Evolutionary conservation across 768 basidiomycete species (phyloP).

Genomic region (Auricularia heimuer): DNA sequence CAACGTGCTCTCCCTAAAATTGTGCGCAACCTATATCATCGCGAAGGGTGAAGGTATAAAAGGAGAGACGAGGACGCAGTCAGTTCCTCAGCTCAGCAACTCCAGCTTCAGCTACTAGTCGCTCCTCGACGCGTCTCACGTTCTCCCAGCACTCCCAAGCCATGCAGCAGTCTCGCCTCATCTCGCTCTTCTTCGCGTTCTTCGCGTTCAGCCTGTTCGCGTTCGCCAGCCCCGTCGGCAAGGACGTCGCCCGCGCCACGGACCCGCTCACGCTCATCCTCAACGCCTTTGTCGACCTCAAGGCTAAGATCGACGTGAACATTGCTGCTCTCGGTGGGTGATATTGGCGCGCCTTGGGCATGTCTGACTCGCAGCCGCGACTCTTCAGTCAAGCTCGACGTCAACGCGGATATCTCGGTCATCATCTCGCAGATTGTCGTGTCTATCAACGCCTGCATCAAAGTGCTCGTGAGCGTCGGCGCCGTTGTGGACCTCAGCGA

Average conservation of each 20-base stretch:
- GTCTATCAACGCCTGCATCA: not conserved
- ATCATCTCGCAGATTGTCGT: not conserved
- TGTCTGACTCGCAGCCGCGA: too few species aligned
- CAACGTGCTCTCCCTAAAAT: too few species aligned
- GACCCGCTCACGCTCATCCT: not conserved
- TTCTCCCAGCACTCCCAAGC: too few species aligned
- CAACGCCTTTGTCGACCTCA: not conserved
- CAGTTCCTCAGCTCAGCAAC: too few species aligned
- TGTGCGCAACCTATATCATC: too few species aligned
- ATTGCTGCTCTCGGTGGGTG: not conserved
- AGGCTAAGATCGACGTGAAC: not conserved
- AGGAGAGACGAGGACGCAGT: too few species aligned
- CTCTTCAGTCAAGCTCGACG: not conserved
- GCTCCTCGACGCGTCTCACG: too few species aligned
- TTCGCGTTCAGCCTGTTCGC: not conserved
- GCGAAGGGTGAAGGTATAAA: too few species aligned
- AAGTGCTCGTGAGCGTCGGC: not conserved
- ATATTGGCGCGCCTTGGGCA: too few species aligned
- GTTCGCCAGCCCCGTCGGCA: not conserved
- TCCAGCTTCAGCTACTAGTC: too few species aligned
- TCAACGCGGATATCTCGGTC: not conserved
- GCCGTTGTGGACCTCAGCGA: not conserved
- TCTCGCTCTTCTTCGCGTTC: not conserved
- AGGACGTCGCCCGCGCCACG: not conserved
- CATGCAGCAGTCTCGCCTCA: constrained; percentile 1